phyloP scores from a whole-genome alignment of 306 rosid species.

The Erythrophleum fordii region DNA sequence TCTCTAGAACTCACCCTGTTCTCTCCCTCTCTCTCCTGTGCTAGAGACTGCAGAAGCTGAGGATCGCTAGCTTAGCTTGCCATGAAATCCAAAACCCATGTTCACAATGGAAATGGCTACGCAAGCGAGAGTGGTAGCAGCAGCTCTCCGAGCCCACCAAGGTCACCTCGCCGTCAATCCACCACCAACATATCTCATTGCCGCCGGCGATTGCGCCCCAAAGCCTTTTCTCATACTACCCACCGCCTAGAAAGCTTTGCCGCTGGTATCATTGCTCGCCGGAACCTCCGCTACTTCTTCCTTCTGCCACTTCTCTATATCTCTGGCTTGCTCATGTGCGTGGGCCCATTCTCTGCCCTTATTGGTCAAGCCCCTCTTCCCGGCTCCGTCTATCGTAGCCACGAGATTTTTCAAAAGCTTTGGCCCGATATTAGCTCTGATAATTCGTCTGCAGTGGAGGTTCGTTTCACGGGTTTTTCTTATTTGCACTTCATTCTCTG shows the following conservation, averaged over 20 bases:
- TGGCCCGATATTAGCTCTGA: conserved; percentile 66
- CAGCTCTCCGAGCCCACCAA: conserved; percentile 91
- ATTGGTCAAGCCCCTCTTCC: conserved; percentile 71
- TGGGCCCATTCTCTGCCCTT: conserved; percentile 79
- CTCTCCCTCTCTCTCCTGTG: background rate
- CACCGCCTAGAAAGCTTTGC: conserved; percentile 42
- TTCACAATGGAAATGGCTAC: conserved; percentile 49
- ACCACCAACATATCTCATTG: conserved; percentile 45
- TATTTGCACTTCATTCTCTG: background rate
- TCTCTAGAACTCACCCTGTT: conserved; percentile 15
- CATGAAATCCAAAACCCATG: conserved; percentile 67
- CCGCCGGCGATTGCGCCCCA: conserved; percentile 67
- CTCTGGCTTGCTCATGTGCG: conserved; percentile 86
- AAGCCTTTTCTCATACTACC: conserved; percentile 46
- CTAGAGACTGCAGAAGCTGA: background rate
- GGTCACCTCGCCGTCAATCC: conserved; percentile 71
- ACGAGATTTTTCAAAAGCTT: conserved; percentile 60
- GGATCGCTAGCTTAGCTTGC: conserved; percentile 14
- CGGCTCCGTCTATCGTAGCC: conserved; percentile 86
- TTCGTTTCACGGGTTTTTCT: conserved; percentile 25
- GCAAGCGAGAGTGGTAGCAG: conserved; percentile 60
- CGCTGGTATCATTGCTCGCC: conserved; percentile 62
- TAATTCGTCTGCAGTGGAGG: conserved; percentile 82
- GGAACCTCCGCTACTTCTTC: conserved; percentile 74
- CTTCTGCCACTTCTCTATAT: conserved; percentile 76